Evolutionary conservation across 306 rosid species (phyloP).

Genomic region (Vigna radiata): DNA sequence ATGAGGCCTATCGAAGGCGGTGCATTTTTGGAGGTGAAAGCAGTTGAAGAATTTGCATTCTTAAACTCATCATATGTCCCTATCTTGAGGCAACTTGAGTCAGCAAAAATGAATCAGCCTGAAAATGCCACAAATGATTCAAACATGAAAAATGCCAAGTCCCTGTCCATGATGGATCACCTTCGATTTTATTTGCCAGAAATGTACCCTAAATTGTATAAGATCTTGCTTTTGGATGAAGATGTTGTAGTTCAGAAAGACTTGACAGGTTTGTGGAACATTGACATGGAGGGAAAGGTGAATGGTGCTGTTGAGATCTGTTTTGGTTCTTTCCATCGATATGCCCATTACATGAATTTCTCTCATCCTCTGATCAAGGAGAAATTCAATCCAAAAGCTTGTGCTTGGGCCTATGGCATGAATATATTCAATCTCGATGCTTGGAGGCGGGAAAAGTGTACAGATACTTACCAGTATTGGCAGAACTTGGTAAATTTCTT

Average conservation of each 20-base stretch:
- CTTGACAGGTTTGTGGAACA: conserved; percentile 88
- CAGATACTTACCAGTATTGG: conserved; percentile 93
- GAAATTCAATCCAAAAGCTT: conserved; percentile 82
- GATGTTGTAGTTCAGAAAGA: conserved; percentile 98
- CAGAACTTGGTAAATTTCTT: conserved; percentile 76
- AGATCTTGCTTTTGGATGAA: conserved; percentile 83
- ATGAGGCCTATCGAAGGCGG: conserved; percentile 92
- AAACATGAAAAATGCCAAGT: conserved; percentile 64
- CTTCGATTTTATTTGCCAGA: conserved; percentile 95
- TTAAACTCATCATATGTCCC: conserved; percentile 89
- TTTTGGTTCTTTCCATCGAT: conserved; percentile 95
- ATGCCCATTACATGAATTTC: conserved; percentile 82
- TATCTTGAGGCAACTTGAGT: conserved; percentile 72
- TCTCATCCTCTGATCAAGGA: conserved; percentile 82
- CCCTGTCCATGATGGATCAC: conserved; percentile 77
- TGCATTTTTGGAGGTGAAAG: conserved; percentile 86
- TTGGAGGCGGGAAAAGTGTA: conserved; percentile 87
- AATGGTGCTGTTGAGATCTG: conserved; percentile 98
- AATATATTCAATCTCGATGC: conserved; percentile 95
- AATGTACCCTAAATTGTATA: conserved; percentile 88
- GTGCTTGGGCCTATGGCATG: conserved; percentile 98
- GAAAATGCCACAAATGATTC: conserved; percentile 63
- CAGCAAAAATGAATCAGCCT: conserved; percentile 61
- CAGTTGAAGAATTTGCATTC: conserved; percentile 82
- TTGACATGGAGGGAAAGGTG: conserved; percentile 92